phyloP scores from a whole-genome alignment of 257 asterid genomes.

The Solanum chilense region DNA sequence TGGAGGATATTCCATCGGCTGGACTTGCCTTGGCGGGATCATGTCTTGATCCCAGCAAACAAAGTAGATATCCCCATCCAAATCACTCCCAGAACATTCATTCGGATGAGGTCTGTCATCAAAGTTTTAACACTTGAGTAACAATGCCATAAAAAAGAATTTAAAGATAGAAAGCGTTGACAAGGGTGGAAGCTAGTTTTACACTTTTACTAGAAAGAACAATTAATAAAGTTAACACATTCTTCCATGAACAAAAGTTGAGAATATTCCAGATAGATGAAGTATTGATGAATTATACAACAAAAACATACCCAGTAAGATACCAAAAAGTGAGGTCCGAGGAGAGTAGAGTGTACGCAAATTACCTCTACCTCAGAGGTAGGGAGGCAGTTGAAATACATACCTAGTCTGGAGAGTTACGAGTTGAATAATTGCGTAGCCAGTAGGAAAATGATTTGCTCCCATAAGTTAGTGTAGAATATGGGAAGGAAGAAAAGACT shows the following conservation, averaged over 20 bases:
- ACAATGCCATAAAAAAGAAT: not conserved
- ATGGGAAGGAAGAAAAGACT: not conserved
- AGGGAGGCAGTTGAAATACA: not conserved
- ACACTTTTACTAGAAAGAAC: not conserved
- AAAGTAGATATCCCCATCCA: conserved; percentile 92
- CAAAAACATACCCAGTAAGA: not conserved
- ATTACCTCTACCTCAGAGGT: not conserved
- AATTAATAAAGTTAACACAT: not conserved
- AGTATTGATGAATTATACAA: not conserved
- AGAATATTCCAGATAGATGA: not conserved
- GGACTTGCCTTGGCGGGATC: conserved; percentile 38
- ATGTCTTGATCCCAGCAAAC: conserved; percentile 84
- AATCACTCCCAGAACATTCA: conserved; percentile 96
- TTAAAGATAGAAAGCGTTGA: not conserved
- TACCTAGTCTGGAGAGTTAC: not conserved
- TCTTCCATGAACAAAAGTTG: not conserved
- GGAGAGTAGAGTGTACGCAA: not conserved
- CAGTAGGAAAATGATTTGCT: not conserved
- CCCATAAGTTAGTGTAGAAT: not conserved
- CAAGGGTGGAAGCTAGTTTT: not conserved
- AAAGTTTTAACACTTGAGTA: not conserved
- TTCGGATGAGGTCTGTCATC: conserved; percentile 80
- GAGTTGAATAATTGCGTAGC: not conserved
- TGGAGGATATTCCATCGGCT: conserved; percentile 68
- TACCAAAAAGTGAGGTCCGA: not conserved